Conservation (phyloP, 2,329 filamentous ascomycete genomes). For the Stemphylium beticola region DNA sequence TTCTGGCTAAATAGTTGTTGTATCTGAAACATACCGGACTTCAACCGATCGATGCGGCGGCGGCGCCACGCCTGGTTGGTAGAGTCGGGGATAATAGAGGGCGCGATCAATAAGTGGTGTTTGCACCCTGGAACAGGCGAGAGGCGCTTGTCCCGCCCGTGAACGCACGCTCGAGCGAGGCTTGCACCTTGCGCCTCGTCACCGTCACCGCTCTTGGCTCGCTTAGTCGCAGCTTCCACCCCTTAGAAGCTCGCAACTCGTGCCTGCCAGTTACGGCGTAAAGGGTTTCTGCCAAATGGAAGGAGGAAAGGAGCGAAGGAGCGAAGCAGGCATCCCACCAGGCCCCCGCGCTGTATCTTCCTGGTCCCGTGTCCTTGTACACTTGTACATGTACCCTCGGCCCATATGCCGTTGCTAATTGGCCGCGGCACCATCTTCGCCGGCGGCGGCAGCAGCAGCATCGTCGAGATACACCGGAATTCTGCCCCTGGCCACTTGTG, state of each 20-base stretch:
- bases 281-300: not conserved
- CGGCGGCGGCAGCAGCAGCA: constrained; percentile 1
- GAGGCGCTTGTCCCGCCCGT: constrained; percentile 11
- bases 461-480: not conserved
- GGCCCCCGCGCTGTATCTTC: not conserved
- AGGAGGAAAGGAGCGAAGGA: not conserved
- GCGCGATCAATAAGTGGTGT: constrained; percentile 12
- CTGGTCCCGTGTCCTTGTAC: not conserved
- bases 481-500: not conserved
- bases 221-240: constrained; percentile 13
- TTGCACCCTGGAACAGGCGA: constrained; percentile 9
- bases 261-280: constrained; percentile 8
- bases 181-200: constrained; percentile 1
- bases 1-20: constrained; percentile 17
- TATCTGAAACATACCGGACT: constrained; percentile 16
- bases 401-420: not conserved
- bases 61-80: not conserved
- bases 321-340: not conserved
- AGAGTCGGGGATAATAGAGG: constrained; percentile 3
- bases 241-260: not conserved
- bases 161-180: constrained; percentile 11
- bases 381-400: not conserved
- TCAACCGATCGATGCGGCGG: constrained; percentile 11
- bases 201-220: constrained; percentile 8
- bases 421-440: not conserved